Conservation (phyloP, 441 rosid species). For the Mallotus repandus region DNA sequence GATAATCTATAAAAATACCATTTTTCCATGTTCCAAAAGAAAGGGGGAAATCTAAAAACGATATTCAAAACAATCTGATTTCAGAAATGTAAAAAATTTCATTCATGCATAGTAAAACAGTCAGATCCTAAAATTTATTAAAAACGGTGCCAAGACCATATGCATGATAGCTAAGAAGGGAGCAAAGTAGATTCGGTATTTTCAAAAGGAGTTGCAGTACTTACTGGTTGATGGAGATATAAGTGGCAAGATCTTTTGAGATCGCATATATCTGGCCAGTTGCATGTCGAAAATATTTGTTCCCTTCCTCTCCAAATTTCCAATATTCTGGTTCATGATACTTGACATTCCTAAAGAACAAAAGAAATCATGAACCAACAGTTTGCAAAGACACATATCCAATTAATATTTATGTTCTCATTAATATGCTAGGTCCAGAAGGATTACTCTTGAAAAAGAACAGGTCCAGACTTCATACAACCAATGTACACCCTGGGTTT, state of each 20-base stretch:
- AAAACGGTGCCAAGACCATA: not conserved
- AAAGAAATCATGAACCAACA: conserved; percentile 9
- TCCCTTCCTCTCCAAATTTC: conserved; percentile 97
- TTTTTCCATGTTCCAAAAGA: not conserved
- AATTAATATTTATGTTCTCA: conserved; percentile 7
- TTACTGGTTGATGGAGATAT: conserved; percentile 82
- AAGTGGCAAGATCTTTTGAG: conserved; percentile 84
- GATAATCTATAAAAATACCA: not conserved
- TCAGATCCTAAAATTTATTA: not conserved
- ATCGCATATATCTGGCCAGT: conserved; percentile 96
- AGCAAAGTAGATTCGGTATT: not conserved
- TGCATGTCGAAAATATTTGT: conserved; percentile 92
- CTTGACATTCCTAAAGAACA: conserved; percentile 60
- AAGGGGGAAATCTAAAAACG: not conserved
- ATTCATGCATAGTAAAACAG: not conserved
- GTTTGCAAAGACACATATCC: conserved; percentile 2
- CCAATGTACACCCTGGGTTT: conserved; percentile 90
- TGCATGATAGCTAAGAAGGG: conserved; percentile 1
- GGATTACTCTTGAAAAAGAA: conserved; percentile 81
- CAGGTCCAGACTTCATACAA: conserved; percentile 99
- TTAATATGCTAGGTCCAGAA: not conserved
- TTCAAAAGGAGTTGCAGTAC: conserved; percentile 10
- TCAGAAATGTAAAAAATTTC: not conserved
- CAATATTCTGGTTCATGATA: conserved; percentile 95
- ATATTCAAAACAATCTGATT: not conserved